These are phyloP conservation scores for Pilaira anomala DNA, from an alignment of 192 early-diverging fungal species.

Conservation along the genomic window DNA sequence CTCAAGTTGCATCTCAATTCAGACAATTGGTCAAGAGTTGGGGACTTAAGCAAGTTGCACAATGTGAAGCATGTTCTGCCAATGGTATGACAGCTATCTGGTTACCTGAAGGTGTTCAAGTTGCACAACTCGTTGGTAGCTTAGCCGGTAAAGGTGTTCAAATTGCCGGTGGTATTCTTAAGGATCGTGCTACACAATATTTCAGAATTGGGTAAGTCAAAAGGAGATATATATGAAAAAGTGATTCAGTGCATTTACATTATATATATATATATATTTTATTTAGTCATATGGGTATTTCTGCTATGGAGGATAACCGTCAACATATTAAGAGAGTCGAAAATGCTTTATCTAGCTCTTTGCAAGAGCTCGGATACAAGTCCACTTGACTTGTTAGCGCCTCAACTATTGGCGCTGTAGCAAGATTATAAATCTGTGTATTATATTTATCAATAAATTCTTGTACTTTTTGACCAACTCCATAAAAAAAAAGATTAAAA, in stretches of 20 bases:
- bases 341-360: constrained; percentile 55
- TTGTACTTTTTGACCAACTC: no score
- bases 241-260: no score
- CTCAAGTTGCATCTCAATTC: constrained; percentile 67
- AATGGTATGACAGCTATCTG: constrained; percentile 84
- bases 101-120: constrained; percentile 80
- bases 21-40: constrained; percentile 65
- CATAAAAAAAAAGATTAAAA: no score
- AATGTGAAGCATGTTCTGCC: constrained; percentile 55
- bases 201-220: constrained; percentile 77
- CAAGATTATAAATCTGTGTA: no score
- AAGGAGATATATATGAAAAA: not conserved
- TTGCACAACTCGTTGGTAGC: constrained; percentile 72
- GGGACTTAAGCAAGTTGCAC: constrained; percentile 75
- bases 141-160: constrained; percentile 79
- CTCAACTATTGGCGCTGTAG: no score
- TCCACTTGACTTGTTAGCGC: no score
- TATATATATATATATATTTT: no score
- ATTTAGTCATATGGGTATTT: constrained; percentile 75
- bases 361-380: constrained; percentile 47
- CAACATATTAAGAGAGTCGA: constrained; percentile 64
- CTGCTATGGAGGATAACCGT: constrained; percentile 55
- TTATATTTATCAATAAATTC: no score
- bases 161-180: constrained; percentile 90
- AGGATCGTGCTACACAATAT: constrained; percentile 79